Base-by-base conservation (phyloP, 441 rosid species). In the Pelargonium cotyledonis region DNA sequence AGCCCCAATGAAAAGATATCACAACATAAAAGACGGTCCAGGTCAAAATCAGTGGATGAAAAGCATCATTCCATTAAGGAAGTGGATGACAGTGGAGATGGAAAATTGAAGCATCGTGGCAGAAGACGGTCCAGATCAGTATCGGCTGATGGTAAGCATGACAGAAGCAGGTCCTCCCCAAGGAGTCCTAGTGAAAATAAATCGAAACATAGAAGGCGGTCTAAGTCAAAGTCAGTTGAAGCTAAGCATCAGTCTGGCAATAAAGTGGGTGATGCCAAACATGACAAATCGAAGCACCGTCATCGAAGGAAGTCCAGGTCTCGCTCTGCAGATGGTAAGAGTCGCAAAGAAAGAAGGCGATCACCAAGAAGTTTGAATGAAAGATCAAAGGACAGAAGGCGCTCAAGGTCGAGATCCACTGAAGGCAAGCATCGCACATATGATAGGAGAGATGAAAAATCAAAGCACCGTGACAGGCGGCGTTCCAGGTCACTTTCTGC, bases 301-400 rank as follows among this genome's bases (percentile, higher is more conserved):
- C 38, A 61, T 61, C 65, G 65, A 61, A 61, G 65, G 65, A 61
- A n/a, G 7, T 61, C 65, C 65, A 61, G 65, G 65, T 61, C 65
- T 21, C 38, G 65, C 23, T 77, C 84, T 78, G 79, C 47, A 29
- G 83, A 82, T 55, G 72, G 64, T 65, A 78, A 70, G 65, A 61
- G 65, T 61, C 65, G 29, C 65, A 61, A 61, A 61, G 65, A 61
- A 61, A 61, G 65, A 35, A 31, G 65, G 15, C 65, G 40, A 61
- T 61, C 65, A 4, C 40, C 12, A 61, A 61, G 38, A 61, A 26
- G 65, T 26, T 26, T 26, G 65, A 61, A 26, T 11, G 65, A 61
- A 61, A 61, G 29, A 23, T 61, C 65, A 12, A 61, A 21, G 29
- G 65, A 61, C 23, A 61, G 40, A 61, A 61, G 65, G 65, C 65